These are phyloP conservation scores for Alternaria burnsii DNA, from an alignment of 2,329 filamentous ascomycete genomes.

Conservation along the genomic window DNA sequence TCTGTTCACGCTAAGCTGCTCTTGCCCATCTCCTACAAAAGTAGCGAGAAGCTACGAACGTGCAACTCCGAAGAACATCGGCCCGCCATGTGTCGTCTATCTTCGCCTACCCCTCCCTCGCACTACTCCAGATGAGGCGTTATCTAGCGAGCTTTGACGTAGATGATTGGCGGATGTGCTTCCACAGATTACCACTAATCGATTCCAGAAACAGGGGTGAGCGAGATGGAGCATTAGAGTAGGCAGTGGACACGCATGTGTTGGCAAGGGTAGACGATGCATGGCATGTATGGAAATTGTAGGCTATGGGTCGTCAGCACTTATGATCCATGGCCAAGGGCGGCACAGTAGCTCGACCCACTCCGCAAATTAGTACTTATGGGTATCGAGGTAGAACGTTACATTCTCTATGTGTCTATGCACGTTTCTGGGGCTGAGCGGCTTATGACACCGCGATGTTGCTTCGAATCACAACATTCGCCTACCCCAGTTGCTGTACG, in stretches of 20 bases:
- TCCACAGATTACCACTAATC: background rate
- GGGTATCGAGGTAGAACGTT: background rate
- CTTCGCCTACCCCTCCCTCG: background rate
- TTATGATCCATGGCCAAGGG: background rate
- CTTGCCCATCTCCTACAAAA: background rate
- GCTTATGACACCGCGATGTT: background rate
- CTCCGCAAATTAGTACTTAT: background rate
- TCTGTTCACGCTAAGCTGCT: background rate
- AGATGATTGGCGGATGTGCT: background rate
- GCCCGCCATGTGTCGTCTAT: slow-evolving; percentile 2
- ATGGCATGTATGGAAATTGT: background rate
- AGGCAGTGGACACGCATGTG: slow-evolving; percentile 3
- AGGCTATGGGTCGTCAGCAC: background rate
- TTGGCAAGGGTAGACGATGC: slow-evolving; percentile 19
- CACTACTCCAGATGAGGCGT: background rate
- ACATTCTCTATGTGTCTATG: background rate
- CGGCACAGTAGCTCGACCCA: background rate
- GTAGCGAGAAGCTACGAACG: background rate
- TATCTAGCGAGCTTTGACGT: background rate
- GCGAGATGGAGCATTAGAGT: slow-evolving; percentile 18
- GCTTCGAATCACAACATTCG: slow-evolving; percentile 9
- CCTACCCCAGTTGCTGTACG: slow-evolving; percentile 6
- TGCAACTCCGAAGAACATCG: background rate
- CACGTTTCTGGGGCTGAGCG: background rate
- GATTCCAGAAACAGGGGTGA: slow-evolving; percentile 23